Base-by-base conservation (phyloP, 345 rosid genomes). In the Acer saccharum region DNA sequence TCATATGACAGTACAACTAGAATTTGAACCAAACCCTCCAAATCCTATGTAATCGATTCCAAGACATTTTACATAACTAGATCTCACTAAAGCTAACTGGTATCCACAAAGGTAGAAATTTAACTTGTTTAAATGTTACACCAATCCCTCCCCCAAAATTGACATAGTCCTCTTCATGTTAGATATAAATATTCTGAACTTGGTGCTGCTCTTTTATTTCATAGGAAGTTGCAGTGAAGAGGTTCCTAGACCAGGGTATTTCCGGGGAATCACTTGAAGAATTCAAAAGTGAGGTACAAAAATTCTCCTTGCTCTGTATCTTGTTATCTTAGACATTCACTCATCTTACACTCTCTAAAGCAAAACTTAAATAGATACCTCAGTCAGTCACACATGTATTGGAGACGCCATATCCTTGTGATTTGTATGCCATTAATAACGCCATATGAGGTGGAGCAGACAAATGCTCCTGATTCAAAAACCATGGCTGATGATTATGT, bases 171-270 rank as follows among this genome's bases (percentile, higher is more conserved):
- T 52, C 2, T 43, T 20, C 57, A 70, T 44, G 66, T 7, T 44
- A 63, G 72, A 68, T 48, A 32, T 43, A 57, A 46, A 46, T 54
- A 29, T 76, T 58, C 69, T 68, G 39, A 77, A 64, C 65, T 65
- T 67, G 29, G 76, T 78, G 73, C 52, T 73, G 62, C 77, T 39
- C 76, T 50, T 79, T 55, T 41, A 67, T 80, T 75, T 84, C 75
- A 73, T 79, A 94, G 98, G 97, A 92, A 85, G 97, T 94, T 85
- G 98, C 98, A 41, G 97, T 95, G 83, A 95, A 95, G 89, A 91
- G 85, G 84, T 95, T 95, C 84, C 85, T 95, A 70, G 95, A 93
- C 84, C 98, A 95, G 86, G 95, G 83, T 77, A 83, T 93, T 79
- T 83, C 85, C 52, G 92, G 94, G 73, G 95, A 95, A 84, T 86